phyloP scores from a whole-genome alignment of 306 rosid species.

The Boehmeria nivea region DNA sequence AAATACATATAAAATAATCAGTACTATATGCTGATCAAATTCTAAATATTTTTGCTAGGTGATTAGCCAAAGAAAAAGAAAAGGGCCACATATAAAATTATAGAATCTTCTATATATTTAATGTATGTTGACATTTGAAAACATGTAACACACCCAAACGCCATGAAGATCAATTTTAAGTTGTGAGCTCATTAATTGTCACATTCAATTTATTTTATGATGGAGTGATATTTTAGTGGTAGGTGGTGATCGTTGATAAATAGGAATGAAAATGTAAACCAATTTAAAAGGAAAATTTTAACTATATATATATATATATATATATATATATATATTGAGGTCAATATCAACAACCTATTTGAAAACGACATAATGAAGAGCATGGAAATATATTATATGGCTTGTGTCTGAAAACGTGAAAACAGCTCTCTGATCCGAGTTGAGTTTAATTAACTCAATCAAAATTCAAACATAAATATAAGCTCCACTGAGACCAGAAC shows the following conservation, averaged over 20 bases:
- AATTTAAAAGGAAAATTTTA: slow-evolving; percentile 2
- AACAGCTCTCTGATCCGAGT: too few relatives aligned
- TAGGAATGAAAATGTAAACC: background rate
- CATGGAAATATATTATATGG: too few relatives aligned
- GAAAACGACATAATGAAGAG: too few relatives aligned
- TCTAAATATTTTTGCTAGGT: background rate
- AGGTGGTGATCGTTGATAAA: background rate
- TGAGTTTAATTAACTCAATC: too few relatives aligned
- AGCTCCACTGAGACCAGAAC: too few relatives aligned
- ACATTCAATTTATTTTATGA: background rate
- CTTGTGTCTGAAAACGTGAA: too few relatives aligned
- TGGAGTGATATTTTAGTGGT: background rate
- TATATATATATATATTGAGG: too few relatives aligned
- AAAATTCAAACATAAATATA: too few relatives aligned
- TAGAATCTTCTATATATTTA: background rate
- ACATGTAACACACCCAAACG: background rate
- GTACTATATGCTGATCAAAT: background rate
- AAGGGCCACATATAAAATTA: background rate
- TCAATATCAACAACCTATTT: too few relatives aligned
- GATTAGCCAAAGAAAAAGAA: too few relatives aligned
- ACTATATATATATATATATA: background rate
- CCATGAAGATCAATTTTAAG: background rate
- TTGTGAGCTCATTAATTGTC: background rate
- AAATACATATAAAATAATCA: too few relatives aligned
- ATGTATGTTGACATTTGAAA: background rate